phyloP scores from a whole-genome alignment of 2,329 filamentous ascomycete genomes.

The Aspergillus udagawae region DNA sequence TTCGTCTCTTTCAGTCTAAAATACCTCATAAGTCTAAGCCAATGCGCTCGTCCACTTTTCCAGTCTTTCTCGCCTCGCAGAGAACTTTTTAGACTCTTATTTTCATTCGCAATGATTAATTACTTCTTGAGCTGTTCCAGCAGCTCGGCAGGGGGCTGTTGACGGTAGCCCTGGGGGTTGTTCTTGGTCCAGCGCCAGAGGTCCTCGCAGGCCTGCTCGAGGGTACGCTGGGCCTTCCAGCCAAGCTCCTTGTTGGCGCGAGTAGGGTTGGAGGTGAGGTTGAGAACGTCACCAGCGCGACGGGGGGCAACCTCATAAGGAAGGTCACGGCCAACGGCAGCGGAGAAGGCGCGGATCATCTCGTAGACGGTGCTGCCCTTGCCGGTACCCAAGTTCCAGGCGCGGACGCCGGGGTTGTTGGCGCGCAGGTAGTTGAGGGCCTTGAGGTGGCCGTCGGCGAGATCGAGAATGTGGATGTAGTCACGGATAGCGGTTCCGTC shows the following conservation, averaged over 20 bases:
- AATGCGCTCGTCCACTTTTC: neutral
- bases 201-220: conserved; percentile 91
- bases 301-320: conserved; percentile 81
- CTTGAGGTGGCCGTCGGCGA: conserved; percentile 53
- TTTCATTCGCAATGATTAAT: conserved; percentile 1
- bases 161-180: conserved; percentile 91
- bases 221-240: conserved; percentile 86
- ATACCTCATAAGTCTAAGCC: conserved; percentile 5
- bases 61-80: neutral
- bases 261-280: conserved; percentile 87
- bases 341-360: conserved; percentile 92
- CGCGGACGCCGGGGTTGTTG: conserved; percentile 73
- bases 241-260: conserved; percentile 83
- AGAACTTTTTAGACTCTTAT: neutral
- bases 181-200: conserved; percentile 97
- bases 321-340: conserved; percentile 78
- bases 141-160: conserved; percentile 81
- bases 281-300: conserved; percentile 83
- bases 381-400: conserved; percentile 95
- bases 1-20: conserved; percentile 33
- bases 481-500: conserved; percentile 59
- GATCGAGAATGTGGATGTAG: conserved; percentile 61
- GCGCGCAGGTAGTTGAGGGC: conserved; percentile 65
- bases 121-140: conserved; percentile 52
- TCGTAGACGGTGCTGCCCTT: conserved; percentile 94